A percentile compares a stretch with the other conserved stretches of the same genome.
phyloP scores from a whole-genome alignment of 208 protist genomes.

The Herpetomonas samuelpessoai region DNA sequence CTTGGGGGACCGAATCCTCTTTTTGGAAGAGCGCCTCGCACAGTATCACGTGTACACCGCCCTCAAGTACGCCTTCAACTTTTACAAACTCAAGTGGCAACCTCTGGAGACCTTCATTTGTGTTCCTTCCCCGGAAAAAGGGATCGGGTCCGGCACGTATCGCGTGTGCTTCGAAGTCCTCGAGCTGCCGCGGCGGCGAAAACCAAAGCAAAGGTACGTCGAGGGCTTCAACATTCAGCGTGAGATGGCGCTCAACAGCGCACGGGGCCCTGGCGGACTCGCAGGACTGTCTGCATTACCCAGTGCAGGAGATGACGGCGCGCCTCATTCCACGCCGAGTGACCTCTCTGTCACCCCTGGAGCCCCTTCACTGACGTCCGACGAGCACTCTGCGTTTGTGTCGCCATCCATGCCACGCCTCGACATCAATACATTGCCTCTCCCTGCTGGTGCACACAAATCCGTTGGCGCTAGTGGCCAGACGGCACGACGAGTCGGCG shows the following conservation, averaged over 20 bases:
- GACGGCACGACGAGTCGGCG: too few species aligned
- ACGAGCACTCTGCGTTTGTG: not conserved
- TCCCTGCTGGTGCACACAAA: not conserved
- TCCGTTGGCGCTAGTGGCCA: too few species aligned
- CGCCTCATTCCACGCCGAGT: not conserved
- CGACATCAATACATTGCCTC: not conserved
- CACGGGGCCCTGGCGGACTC: not conserved
- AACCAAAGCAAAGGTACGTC: not conserved
- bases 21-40: not conserved
- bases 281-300: too few species aligned
- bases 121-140: not conserved
- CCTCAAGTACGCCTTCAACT: slow-evolving; percentile 1
- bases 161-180: not conserved
- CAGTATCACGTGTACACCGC: not conserved
- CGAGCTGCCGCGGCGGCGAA: not conserved
- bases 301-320: too few species aligned
- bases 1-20: slow-evolving; percentile 1
- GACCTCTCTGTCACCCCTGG: too few species aligned
- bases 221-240: not conserved
- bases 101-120: not conserved
- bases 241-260: not conserved
- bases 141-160: not conserved
- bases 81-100: not conserved
- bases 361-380: not conserved
- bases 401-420: not conserved